A percentile compares a stretch with the other conserved stretches of the same genome.
Conservation (phyloP, 306 rosid genomes). For the Rosa persica region DNA sequence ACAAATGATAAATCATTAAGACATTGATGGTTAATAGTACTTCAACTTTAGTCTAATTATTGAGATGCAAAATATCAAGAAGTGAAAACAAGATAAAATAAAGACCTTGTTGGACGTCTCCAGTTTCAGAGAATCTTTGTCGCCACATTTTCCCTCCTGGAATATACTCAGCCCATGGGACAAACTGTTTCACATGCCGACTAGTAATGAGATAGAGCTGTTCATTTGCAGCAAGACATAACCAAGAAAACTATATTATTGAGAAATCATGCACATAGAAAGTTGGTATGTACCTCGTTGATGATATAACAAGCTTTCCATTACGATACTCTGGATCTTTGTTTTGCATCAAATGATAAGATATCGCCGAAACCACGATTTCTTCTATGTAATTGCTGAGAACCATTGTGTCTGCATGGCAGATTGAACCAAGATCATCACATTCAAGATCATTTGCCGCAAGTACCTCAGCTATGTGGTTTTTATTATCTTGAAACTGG, state of each 20-base stretch:
- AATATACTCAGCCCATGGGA: slow-evolving; percentile 82
- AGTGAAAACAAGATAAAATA: slow-evolving; percentile 5
- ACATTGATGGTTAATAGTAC: background rate
- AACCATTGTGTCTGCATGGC: slow-evolving; percentile 59
- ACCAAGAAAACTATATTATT: background rate
- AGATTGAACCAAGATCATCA: slow-evolving; percentile 66
- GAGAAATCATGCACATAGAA: slow-evolving; percentile 5
- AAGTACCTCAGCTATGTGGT: slow-evolving; percentile 82
- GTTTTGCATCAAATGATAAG: slow-evolving; percentile 61
- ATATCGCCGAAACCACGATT: slow-evolving; percentile 76
- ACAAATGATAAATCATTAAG: slow-evolving; percentile 20
- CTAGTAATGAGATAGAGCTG: slow-evolving; percentile 24
- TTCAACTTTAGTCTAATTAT: background rate
- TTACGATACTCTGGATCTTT: slow-evolving; percentile 80
- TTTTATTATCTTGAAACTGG: slow-evolving; percentile 78
- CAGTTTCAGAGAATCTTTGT: slow-evolving; percentile 55
- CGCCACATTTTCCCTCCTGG: slow-evolving; percentile 66
- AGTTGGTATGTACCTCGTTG: slow-evolving; percentile 53
- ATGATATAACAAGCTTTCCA: slow-evolving; percentile 85
- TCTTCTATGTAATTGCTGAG: slow-evolving; percentile 73
- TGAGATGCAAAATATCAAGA: slow-evolving; percentile 6
- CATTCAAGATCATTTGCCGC: slow-evolving; percentile 87
- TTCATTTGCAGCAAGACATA: background rate
- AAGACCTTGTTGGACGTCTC: slow-evolving; percentile 68
- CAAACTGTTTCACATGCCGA: slow-evolving; percentile 61